Base-by-base conservation (phyloP, 2,329 filamentous ascomycete genomes). In the Pseudopithomyces chartarum region DNA sequence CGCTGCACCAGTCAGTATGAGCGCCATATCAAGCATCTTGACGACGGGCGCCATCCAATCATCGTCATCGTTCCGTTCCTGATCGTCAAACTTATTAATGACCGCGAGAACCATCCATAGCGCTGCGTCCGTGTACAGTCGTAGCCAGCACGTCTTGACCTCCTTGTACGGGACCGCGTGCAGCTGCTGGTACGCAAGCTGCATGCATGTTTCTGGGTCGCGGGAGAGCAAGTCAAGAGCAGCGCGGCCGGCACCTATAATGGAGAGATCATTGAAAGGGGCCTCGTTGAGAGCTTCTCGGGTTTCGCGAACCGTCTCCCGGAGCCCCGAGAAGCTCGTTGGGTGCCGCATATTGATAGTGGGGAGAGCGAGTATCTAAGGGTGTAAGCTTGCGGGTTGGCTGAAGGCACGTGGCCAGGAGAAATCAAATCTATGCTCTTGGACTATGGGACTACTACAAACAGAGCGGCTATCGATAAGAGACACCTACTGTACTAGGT, bases 111-210 rank as follows among this genome's bases (percentile, higher is more conserved):
- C 88, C 62, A 84, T 84, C 67, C 90, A 80, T 11, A 94, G 81
- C 54, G 85, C 84, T 1, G 88, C 85, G 54, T 92, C 89, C 0
- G 88, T 87, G 69, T 90, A 92, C 5, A 93, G 75, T 60, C 86
- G 80, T 22, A 87, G 80, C 91, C 90, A 95, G 66, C 83, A 85
- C 8, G 73, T 68, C 0, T 88, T 89, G 6, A 94, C 83, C 32
- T 87, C 81, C 59, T 84, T 84, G 70, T 86, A 92, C 1, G 86
- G 82, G 59, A 85, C 91, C 3, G 87, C 83, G 65, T 93, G 89
- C 59, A 94, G 85, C 61, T 87, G 89, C 40, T 84, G 79, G 54
- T 87, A 86, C 0, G 88, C 84, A 13, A 90, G 75, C 7, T 80
- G 78, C 5, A 86, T 74, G 15, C 89, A 73, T 55, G 89, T 84